Evolutionary conservation across 139 green algal genomes (phyloP), one percentile per base, ranked within the genome.

Genomic region (Penium margaritaceum): DNA sequence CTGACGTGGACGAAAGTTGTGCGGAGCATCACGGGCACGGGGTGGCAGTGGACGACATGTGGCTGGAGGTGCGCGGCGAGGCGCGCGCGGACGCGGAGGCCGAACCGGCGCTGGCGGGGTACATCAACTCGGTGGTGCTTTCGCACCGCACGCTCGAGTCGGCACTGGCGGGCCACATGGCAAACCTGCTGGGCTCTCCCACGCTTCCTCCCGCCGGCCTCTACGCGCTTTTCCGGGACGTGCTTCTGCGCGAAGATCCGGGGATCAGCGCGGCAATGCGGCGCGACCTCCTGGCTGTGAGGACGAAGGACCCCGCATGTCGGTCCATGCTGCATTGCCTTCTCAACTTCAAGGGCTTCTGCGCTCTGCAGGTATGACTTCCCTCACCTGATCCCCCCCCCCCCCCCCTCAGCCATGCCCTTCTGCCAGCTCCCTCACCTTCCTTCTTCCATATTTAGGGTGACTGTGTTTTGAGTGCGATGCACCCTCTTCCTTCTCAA

Each of bases 191-290:
- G 53, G 64, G 77, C 32, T 94, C 84, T 74, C 66, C 76, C 43
- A 96, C 91, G 39, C 85, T 99, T 66, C 85, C 96, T 62, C 84
- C 85, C 6, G 95, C 90, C 14, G 91, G 97, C 84, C 84, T 97
- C 30, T 88, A 90, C 76, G 76, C 91, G 36, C 84, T 94, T 17
- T 92, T 97, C 57, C 19, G 12, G 1, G 69, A 70, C 21, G 46
- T 9, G 3, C 46, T 68, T 68, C 36, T 68, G 12, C n/a, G n/a
- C n/a, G 35, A 68, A 0, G 61, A 68, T 27, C 35, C 15, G n/a
- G 54, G 51, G 24, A 60, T 76, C 24, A 14, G 33, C 5, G 53
- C 17, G 14, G 72, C 72, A 7, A 72, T 79, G 21, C 33, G 64
- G 9, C 66, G 66, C 21, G 83, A 87, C 61, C 47, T 87, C 14